These are phyloP conservation scores for Synchytrium microbalum DNA, from an alignment of 371 early-diverging fungal genomes.

Conservation along the genomic window DNA sequence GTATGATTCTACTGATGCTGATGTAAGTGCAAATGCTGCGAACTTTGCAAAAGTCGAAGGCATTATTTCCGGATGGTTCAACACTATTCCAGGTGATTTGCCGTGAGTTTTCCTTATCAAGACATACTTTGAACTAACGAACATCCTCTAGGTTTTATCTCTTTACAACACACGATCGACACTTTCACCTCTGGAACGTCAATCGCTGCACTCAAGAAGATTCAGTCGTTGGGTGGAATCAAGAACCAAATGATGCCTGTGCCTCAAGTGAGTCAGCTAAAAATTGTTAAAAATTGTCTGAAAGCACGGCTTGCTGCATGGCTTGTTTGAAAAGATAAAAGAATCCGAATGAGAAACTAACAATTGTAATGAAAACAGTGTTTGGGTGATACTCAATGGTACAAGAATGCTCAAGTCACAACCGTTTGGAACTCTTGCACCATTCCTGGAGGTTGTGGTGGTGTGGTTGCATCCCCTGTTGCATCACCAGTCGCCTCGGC, in stretches of 20 bases:
- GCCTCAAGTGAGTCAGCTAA: neutral
- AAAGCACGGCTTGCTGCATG: too few species aligned
- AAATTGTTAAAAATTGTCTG: too few species aligned
- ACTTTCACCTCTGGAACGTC: neutral
- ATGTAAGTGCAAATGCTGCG: neutral
- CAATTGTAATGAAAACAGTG: too few species aligned
- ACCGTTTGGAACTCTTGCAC: too few species aligned
- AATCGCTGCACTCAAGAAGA: neutral
- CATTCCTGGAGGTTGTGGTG: too few species aligned
- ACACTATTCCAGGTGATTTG: too few species aligned
- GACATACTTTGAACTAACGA: neutral
- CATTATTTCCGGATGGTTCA: slow-evolving; percentile 11
- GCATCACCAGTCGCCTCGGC: too few species aligned
- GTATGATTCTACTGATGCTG: slow-evolving; percentile 1
- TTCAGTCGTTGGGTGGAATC: neutral
- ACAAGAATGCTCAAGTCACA: too few species aligned
- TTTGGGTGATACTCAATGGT: neutral
- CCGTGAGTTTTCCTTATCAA: neutral
- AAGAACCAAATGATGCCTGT: neutral
- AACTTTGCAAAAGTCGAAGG: neutral
- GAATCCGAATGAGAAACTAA: too few species aligned
- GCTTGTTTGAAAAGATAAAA: too few species aligned
- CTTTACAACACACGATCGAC: neutral
- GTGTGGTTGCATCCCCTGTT: neutral
- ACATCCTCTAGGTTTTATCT: neutral